These are phyloP conservation scores for Syncephalastrum racemosum DNA, from an alignment of 371 early-diverging fungal genomes.

Conservation along the genomic window DNA sequence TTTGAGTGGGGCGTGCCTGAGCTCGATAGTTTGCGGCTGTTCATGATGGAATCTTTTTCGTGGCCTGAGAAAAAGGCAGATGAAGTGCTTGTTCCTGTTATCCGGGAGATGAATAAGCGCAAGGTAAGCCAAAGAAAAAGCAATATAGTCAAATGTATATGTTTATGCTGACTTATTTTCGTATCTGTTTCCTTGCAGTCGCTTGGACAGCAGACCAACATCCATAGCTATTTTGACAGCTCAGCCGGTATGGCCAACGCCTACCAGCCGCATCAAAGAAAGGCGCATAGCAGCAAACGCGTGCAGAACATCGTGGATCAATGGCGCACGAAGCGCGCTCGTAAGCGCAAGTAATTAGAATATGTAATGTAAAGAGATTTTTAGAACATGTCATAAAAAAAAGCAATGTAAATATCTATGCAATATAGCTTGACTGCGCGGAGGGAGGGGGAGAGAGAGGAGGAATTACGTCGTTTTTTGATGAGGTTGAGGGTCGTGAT, in stretches of 20 bases:
- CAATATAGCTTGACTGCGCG: too few relatives aligned
- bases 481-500: neutral
- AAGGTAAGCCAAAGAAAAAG: conserved; percentile 22
- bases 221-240: conserved; percentile 41
- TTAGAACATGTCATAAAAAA: too few relatives aligned
- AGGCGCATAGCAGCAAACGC: conserved; percentile 31
- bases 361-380: too few relatives aligned
- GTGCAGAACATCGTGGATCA: conserved; percentile 25
- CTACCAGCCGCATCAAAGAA: conserved; percentile 8
- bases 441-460: too few relatives aligned
- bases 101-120: conserved; percentile 65
- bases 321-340: conserved; percentile 1
- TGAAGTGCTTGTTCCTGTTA: conserved; percentile 74
- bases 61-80: conserved; percentile 56
- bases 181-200: conserved; percentile 3
- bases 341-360: too few relatives aligned
- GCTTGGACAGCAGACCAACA: conserved; percentile 30
- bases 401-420: too few relatives aligned
- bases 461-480: too few relatives aligned
- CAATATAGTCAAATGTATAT: neutral
- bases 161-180: neutral
- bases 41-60: conserved; percentile 40
- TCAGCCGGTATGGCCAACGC: conserved; percentile 22
- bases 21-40: conserved; percentile 71
- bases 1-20: conserved; percentile 91